Base-by-base conservation (phyloP, 106 monocot genomes). In the Agapanthus africanus region DNA sequence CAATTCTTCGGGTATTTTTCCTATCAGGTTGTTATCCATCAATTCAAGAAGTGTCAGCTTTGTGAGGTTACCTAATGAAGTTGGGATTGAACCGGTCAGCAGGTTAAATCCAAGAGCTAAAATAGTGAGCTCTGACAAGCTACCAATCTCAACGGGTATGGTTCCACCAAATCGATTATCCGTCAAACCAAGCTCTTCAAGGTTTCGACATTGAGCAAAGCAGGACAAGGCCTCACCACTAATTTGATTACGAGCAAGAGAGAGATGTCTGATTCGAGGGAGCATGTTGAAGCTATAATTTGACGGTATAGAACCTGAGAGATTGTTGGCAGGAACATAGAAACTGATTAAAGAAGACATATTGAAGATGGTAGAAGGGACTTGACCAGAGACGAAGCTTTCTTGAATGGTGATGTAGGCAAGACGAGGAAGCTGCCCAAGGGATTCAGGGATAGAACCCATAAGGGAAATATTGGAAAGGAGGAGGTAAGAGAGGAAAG, bases 21-120 rank as follows among this genome's bases (percentile, higher is more conserved):
- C 69, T 14, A 16, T 1, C 21, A 69, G 11, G 4, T 34, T 49
- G 34, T 51, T 69, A 1, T 26, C 4, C 32, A 18, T 26, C 22
- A 69, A 4, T 6, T 52, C 33, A 23, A 69, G 49, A 6, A 21
- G 8, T 25, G 8, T 25, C 13, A 69, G 16, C 28, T 36, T 35
- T 21, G 69, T 69, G 5, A 69, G 52, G 36, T 69, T 69, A 44
- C 50, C 51, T 6, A 69, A n/a, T 8, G 69, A 3, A 4, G 9
- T 7, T 19, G 56, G 18, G 25, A 25, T 56, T n/a, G 69, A n/a
- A 4, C 69, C 69, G 3, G 35, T 69, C 22, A 69, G 69, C 6
- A 51, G 4, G 46, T 69, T 69, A 4, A 2, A 4, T 1, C 35
- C 70, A 22, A 70, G 70, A 26, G 4, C 0, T 22, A 70, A 18